Evolutionary conservation across 164 flowering plant genomes (phyloP).

Genomic region (Saururus chinensis): DNA sequence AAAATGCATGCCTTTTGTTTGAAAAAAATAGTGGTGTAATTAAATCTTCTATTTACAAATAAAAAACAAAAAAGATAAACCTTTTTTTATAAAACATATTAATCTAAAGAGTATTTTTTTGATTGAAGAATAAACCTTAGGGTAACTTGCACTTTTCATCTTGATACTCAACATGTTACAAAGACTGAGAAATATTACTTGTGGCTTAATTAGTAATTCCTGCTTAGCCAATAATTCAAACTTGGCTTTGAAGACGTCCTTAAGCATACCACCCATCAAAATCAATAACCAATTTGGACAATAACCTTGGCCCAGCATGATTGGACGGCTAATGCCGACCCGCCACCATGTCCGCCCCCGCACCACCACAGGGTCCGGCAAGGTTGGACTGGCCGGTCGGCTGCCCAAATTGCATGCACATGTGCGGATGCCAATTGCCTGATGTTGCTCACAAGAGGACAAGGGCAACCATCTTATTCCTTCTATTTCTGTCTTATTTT

Average conservation of each 20-base stretch:
- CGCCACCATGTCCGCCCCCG: not conserved
- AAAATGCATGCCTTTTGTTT: too few relatives aligned
- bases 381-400: not conserved
- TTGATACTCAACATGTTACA: too few relatives aligned
- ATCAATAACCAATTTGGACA: not conserved
- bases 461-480: not conserved
- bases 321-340: not conserved
- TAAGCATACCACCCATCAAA: not conserved
- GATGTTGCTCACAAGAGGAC: not conserved
- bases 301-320: not conserved
- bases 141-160: too few relatives aligned
- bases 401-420: not conserved
- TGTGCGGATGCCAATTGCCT: not conserved
- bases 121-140: too few relatives aligned
- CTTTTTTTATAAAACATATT: too few relatives aligned
- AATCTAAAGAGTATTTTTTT: too few relatives aligned
- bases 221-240: not conserved
- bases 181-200: too few relatives aligned
- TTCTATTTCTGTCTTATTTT: not conserved
- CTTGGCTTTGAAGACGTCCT: not conserved
- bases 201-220: too few relatives aligned
- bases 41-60: too few relatives aligned
- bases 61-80: too few relatives aligned
- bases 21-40: too few relatives aligned
- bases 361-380: not conserved